phyloP scores from a whole-genome alignment of 2,329 filamentous ascomycete species.

The Rutstroemia sydowiana region DNA sequence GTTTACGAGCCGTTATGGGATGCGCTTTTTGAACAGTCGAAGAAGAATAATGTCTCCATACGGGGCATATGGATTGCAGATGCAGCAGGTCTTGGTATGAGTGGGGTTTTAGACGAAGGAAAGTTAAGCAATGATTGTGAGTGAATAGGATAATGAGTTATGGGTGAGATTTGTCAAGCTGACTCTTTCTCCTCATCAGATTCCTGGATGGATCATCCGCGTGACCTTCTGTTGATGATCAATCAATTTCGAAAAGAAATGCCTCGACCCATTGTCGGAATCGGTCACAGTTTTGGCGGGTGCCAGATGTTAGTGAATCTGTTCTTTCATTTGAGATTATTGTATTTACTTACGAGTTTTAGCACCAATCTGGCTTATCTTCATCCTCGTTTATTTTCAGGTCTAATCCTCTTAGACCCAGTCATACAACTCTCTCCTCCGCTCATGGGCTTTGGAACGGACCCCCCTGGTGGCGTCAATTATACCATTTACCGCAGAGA shows the following conservation, averaged over 20 bases:
- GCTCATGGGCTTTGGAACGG: slow-evolving; percentile 26
- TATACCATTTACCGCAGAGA: slow-evolving; percentile 70
- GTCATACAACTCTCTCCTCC: slow-evolving; percentile 54
- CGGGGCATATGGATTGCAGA: slow-evolving; percentile 84
- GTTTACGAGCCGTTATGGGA: slow-evolving; percentile 88
- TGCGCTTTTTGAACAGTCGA: slow-evolving; percentile 56
- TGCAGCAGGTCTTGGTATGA: slow-evolving; percentile 68
- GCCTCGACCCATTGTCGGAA: slow-evolving; percentile 67
- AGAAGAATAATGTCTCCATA: slow-evolving; percentile 56
- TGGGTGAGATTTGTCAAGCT: background rate
- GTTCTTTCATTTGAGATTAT: no score
- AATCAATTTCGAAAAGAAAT: slow-evolving; percentile 76
- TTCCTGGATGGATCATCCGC: slow-evolving; percentile 75
- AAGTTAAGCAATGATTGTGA: slow-evolving; percentile 75
- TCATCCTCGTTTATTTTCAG: slow-evolving; percentile 73
- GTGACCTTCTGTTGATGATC: slow-evolving; percentile 75
- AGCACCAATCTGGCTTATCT: slow-evolving; percentile 64
- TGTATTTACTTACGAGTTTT: no score
- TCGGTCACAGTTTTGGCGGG: slow-evolving; percentile 87
- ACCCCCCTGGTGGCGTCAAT: slow-evolving; percentile 52
- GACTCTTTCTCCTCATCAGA: slow-evolving; percentile 34
- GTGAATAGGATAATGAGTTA: slow-evolving; percentile 22
- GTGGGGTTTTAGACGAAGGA: slow-evolving; percentile 66
- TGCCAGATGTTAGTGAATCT: no score
- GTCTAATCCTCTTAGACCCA: slow-evolving; percentile 75